phyloP scores from a whole-genome alignment of 208 protist genomes.

The Acanthamoeba quina region DNA sequence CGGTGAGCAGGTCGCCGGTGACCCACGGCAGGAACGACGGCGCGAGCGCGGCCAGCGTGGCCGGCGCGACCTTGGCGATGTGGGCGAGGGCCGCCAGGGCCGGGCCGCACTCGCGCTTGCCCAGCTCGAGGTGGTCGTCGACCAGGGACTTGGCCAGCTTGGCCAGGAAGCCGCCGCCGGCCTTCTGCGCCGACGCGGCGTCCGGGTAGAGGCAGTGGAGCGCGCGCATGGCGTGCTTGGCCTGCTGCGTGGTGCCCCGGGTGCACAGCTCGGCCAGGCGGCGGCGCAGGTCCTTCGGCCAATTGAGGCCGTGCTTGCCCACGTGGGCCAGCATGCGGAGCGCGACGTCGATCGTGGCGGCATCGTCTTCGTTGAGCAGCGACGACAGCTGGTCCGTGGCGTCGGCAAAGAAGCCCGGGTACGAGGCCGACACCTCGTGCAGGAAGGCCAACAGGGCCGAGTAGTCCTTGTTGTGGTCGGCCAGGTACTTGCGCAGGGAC shows the following conservation, averaged over 20 bases:
- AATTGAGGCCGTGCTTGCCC: constrained; percentile 50
- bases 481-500: neutral
- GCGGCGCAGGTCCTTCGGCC: constrained; percentile 11
- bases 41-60: neutral
- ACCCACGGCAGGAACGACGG: constrained; percentile 20
- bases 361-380: constrained; percentile 26
- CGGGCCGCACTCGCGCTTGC: constrained; percentile 39
- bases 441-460: constrained; percentile 34
- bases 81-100: constrained; percentile 22
- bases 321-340: constrained; percentile 47
- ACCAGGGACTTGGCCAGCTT: constrained; percentile 28
- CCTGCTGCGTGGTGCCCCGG: neutral
- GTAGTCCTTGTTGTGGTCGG: neutral
- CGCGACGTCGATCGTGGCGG: neutral
- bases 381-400: neutral
- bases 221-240: constrained; percentile 51
- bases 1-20: constrained; percentile 7
- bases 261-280: neutral
- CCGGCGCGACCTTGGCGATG: constrained; percentile 33
- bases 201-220: constrained; percentile 41
- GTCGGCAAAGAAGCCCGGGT: constrained; percentile 30
- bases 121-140: neutral
- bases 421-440: constrained; percentile 51
- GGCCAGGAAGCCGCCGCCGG: neutral
- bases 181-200: neutral